Base-by-base conservation (phyloP, 495 filamentous ascomycete species). In the Talaromyces thailandensis region DNA sequence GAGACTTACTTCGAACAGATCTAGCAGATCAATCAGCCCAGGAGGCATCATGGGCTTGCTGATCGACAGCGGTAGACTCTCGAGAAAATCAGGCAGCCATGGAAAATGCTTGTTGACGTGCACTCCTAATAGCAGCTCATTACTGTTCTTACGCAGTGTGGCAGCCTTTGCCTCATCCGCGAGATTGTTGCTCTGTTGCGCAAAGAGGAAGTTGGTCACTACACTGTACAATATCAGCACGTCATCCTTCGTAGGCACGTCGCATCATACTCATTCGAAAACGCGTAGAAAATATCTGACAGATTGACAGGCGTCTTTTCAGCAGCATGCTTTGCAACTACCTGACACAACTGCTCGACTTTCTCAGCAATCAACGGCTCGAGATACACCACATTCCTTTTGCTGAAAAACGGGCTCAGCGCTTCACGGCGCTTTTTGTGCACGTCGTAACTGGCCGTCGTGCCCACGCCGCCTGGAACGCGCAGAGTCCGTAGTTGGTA, bases 61-160 rank as follows among this genome's bases (percentile, higher is more conserved):
- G 37, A 75, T 70, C 52, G 67, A 67, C 58, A 65, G 40, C 16
- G 75, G 75, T 55, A 75, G 69, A 61, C 69, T 63, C 59, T 76
- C 72, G 32, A 77, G 63, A 29, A 73, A 70, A 60, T 74, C 73
- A 25, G 69, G 65, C 56, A 77, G 66, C 69, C 68, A 75, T 29
- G 73, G 71, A 62, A 77, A 70, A 61, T 75, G 75, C 63, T 75
- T 71, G 65, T 77, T 77, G 53, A 77, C 28, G 61, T 75, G 67
- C 61, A 73, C 65, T 45, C 72, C 75, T 61, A 69, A 61, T 35
- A 77, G 62, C 40, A 77, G 69, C 58, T 70, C 63, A 26, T 66
- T 64, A 68, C 70, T 72, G 64, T 75, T 74, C 29, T 70, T 58
- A 23, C 73, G 68, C 58, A 70, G 53, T 40, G 59, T 71, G 31